A percentile compares a stretch with the other conserved stretches of the same genome.
Conservation (phyloP, 1,139 yeast genomes). For the Yamadazyma songkhlaensis region DNA sequence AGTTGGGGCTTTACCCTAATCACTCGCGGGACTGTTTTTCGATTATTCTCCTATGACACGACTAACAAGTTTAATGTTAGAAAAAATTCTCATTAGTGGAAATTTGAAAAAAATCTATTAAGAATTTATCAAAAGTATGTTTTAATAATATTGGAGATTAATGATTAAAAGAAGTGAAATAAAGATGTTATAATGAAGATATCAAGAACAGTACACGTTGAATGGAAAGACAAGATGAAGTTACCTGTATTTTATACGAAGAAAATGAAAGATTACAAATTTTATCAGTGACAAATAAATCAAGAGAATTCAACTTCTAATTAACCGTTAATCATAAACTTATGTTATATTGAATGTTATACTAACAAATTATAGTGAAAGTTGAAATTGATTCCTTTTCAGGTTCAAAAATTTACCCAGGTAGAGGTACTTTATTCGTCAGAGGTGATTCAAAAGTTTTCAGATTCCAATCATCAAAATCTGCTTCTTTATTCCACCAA, state of each 20-base stretch:
- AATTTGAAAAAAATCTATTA: conserved; percentile 3
- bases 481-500: conserved; percentile 98
- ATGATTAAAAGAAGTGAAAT: too few species aligned
- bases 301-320: too few species aligned
- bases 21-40: background rate
- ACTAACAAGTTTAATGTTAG: background rate
- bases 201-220: too few species aligned
- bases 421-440: conserved; percentile 98
- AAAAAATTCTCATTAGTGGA: conserved; percentile 1
- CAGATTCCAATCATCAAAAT: conserved; percentile 98
- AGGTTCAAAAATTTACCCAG: conserved; percentile 99
- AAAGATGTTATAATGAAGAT: too few species aligned
- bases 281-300: too few species aligned
- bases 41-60: background rate
- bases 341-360: too few species aligned
- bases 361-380: conserved; percentile 62
- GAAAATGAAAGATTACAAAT: too few species aligned
- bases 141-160: background rate
- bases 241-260: too few species aligned
- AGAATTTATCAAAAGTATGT: conserved; percentile 6
- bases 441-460: conserved; percentile 99
- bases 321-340: too few species aligned
- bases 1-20: background rate
- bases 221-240: too few species aligned
- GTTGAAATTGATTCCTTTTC: conserved; percentile 99